Percentiles rank a stretch among this genome's conserved stretches.
Conservation (phyloP, 108 stramenopile species). For the Skeletonema marinoi region DNA sequence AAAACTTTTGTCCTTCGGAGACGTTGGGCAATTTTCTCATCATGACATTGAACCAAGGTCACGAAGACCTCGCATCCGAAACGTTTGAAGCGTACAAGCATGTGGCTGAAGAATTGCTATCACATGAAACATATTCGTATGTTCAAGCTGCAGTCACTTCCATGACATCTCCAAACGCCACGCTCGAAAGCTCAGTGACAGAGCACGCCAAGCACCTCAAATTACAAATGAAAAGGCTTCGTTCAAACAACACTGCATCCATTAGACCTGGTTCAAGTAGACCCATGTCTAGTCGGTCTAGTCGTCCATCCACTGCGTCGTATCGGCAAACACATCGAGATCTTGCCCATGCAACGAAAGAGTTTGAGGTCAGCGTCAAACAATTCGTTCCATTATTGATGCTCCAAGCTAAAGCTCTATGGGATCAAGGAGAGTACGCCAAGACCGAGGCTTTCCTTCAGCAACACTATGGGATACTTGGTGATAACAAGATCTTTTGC, state of each 20-base stretch:
- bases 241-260: neutral
- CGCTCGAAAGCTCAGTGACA: constrained; percentile 62
- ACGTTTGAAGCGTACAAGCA: constrained; percentile 75
- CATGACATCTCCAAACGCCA: constrained; percentile 76
- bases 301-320: constrained; percentile 14
- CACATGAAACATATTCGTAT: constrained; percentile 76
- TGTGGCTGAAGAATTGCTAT: constrained; percentile 70
- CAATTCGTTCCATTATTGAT: constrained; percentile 71
- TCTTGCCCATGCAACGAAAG: constrained; percentile 34
- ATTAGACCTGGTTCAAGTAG: constrained; percentile 24
- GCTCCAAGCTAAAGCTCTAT: constrained; percentile 84
- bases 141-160: constrained; percentile 81
- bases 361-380: constrained; percentile 77
- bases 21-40: constrained; percentile 86
- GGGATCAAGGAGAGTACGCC: constrained; percentile 85
- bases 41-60: constrained; percentile 71
- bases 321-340: neutral
- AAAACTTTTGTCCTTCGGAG: constrained; percentile 66
- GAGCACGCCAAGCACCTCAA: constrained; percentile 52
- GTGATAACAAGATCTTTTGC: constrained; percentile 76
- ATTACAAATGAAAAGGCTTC: constrained; percentile 1
- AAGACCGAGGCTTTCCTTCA: constrained; percentile 81
- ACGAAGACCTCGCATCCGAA: constrained; percentile 80
- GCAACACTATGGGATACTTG: constrained; percentile 81
- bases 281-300: constrained; percentile 24